Evolutionary conservation across 495 filamentous ascomycete species (phyloP).

Genomic region (Wilcoxina mikolae): DNA sequence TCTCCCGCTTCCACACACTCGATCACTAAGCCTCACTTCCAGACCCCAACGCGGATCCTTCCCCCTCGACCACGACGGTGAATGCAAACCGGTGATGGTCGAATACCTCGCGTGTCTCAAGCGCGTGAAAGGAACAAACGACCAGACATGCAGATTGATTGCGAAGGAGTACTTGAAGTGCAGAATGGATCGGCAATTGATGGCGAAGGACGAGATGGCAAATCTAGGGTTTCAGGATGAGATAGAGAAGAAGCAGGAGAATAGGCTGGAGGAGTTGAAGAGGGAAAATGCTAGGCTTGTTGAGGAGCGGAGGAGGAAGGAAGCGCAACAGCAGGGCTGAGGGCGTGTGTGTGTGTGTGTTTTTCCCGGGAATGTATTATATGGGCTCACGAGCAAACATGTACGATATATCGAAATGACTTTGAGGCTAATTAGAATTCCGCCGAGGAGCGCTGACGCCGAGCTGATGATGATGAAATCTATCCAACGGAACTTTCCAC

Average conservation of each 20-base stretch:
- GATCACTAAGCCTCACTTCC: not conserved
- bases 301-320: slow-evolving; percentile 14
- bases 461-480: no score
- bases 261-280: slow-evolving; percentile 21
- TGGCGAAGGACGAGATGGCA: slow-evolving; percentile 85
- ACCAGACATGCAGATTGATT: slow-evolving; percentile 64
- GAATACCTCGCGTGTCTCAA: slow-evolving; percentile 76
- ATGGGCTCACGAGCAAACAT: no score
- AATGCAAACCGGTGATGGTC: slow-evolving; percentile 80
- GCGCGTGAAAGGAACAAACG: slow-evolving; percentile 63
- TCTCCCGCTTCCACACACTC: not conserved
- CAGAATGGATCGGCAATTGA: slow-evolving; percentile 92
- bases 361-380: no score
- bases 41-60: slow-evolving; percentile 93
- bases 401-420: no score
- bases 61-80: slow-evolving; percentile 88
- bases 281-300: slow-evolving; percentile 20
- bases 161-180: slow-evolving; percentile 81
- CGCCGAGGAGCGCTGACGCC: no score
- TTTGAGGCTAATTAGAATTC: no score
- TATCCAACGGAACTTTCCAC: not conserved
- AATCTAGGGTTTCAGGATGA: slow-evolving; percentile 69
- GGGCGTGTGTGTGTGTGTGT: no score
- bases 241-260: not conserved
- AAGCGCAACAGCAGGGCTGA: no score